Evolutionary conservation across 1,139 yeast genomes (phyloP).

Genomic region (Pichia terricola): DNA sequence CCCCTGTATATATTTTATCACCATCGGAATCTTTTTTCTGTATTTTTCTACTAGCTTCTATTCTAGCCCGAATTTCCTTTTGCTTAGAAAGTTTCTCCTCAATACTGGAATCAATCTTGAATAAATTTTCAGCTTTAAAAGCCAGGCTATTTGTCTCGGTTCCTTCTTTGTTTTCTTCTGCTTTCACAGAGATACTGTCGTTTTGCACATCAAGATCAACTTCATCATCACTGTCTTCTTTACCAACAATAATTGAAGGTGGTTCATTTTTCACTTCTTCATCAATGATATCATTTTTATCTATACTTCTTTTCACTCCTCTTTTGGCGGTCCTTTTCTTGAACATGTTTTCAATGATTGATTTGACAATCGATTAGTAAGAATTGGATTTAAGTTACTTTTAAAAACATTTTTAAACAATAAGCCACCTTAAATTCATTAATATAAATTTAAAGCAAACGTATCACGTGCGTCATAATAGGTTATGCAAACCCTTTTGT

Average conservation of each 20-base stretch:
- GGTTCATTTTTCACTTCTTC: not conserved
- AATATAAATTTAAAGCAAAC: too few species aligned
- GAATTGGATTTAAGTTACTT: too few species aligned
- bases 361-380: too few species aligned
- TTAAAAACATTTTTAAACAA: too few species aligned
- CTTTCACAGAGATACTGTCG: too few species aligned
- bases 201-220: too few species aligned
- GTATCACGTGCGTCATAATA: too few species aligned
- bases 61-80: slow-evolving; percentile 5
- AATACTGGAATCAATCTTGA: slow-evolving; percentile 23
- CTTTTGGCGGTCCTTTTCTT: slow-evolving; percentile 6
- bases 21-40: slow-evolving; percentile 17
- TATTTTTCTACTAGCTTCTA: slow-evolving; percentile 1
- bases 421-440: too few species aligned
- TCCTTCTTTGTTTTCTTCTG: too few species aligned
- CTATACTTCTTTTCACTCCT: not conserved
- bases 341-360: slow-evolving; percentile 1
- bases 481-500: too few species aligned
- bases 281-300: not conserved
- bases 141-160: too few species aligned
- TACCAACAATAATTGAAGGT: not conserved
- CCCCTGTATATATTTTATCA: slow-evolving; percentile 29
- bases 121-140: slow-evolving; percentile 1
- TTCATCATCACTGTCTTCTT: not conserved
- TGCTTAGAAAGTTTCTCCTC: slow-evolving; percentile 25